These are phyloP conservation scores for Withania somnifera DNA, from an alignment of 305 asterid species.

Conservation along the genomic window DNA sequence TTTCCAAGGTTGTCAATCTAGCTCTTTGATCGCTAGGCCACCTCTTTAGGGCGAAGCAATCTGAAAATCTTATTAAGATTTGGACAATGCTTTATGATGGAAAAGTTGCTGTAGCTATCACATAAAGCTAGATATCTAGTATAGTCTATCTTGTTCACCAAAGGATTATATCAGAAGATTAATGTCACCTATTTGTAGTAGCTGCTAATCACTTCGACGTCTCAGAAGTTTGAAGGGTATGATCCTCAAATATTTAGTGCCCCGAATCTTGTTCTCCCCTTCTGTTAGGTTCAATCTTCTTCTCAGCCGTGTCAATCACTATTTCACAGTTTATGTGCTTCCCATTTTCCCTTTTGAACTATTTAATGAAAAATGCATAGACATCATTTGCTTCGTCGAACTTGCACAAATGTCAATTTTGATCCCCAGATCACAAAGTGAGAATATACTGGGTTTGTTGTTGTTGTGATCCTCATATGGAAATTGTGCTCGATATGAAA, in stretches of 20 bases:
- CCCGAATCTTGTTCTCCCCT: neutral
- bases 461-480: neutral
- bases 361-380: neutral
- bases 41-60: no score
- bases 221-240: neutral
- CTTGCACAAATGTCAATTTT: neutral
- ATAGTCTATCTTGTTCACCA: neutral
- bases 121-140: neutral
- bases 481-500: neutral
- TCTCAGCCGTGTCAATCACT: neutral
- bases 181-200: neutral
- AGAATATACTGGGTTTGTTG: no score
- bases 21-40: no score
- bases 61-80: neutral
- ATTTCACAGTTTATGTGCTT: neutral
- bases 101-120: neutral
- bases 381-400: neutral
- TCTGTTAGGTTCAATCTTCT: neutral
- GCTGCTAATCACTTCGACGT: neutral
- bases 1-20: neutral
- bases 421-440: no score
- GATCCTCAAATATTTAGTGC: neutral
- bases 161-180: neutral
- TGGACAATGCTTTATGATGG: neutral
- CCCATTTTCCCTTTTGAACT: neutral